These are phyloP conservation scores for Umbelopsis ramanniana DNA, from an alignment of 192 early-diverging fungal species.

Conservation along the genomic window DNA sequence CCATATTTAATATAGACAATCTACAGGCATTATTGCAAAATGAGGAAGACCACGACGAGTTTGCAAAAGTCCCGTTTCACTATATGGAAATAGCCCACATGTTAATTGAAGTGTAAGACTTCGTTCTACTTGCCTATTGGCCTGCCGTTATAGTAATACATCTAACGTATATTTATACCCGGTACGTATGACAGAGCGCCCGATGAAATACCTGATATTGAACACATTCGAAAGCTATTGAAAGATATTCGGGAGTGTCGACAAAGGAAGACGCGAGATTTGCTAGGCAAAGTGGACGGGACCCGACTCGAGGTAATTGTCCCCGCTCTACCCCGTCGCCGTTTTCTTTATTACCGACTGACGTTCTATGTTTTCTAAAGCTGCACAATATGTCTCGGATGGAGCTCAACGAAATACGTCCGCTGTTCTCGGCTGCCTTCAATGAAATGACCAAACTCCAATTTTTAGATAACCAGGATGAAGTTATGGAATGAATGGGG, in stretches of 20 bases:
- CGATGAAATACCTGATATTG: constrained; percentile 82
- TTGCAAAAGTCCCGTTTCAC: constrained; percentile 75
- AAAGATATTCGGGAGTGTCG: constrained; percentile 86
- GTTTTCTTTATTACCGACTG: background rate
- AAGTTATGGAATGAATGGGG: background rate
- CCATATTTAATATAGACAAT: constrained; percentile 50
- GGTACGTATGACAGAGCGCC: constrained; percentile 55
- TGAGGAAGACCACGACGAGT: constrained; percentile 66
- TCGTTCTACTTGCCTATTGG: constrained; percentile 16
- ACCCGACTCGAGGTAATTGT: constrained; percentile 68
- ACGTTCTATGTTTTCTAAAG: constrained; percentile 37
- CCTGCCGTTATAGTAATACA: background rate
- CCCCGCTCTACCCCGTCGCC: too few relatives aligned
- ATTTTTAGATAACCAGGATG: constrained; percentile 21
- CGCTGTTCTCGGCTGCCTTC: constrained; percentile 83
- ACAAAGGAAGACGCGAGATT: constrained; percentile 76
- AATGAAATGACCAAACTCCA: constrained; percentile 65
- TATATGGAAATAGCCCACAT: constrained; percentile 85
- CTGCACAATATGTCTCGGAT: constrained; percentile 84
- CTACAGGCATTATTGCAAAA: constrained; percentile 64
- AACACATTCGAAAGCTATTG: constrained; percentile 71
- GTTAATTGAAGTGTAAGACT: constrained; percentile 69
- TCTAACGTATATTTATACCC: background rate
- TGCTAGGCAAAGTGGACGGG: constrained; percentile 68
- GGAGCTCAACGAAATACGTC: constrained; percentile 94